phyloP scores from a whole-genome alignment of 805 yeast species.

The Grigorovia transvaalensis region DNA sequence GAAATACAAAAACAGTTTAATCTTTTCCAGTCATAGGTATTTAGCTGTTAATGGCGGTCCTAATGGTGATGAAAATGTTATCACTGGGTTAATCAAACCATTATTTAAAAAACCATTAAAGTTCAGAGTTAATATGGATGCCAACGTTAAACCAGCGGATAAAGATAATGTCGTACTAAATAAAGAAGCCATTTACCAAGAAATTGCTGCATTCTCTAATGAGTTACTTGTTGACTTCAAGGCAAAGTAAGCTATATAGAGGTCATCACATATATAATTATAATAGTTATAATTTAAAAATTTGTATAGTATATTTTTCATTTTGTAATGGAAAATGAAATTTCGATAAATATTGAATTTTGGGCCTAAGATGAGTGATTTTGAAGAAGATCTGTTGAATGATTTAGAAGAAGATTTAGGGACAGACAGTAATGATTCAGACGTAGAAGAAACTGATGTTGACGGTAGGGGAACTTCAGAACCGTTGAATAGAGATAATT shows the following conservation, averaged over 20 bases:
- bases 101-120: slow-evolving; percentile 45
- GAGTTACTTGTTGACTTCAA: slow-evolving; percentile 43
- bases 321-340: not conserved
- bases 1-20: slow-evolving; percentile 55
- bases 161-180: slow-evolving; percentile 49
- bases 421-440: slow-evolving; percentile 12
- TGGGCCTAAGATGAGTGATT: slow-evolving; percentile 3
- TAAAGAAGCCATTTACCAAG: slow-evolving; percentile 61
- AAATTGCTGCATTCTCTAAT: slow-evolving; percentile 60
- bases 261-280: not conserved
- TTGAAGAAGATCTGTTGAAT: slow-evolving; percentile 15
- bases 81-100: slow-evolving; percentile 79
- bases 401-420: slow-evolving; percentile 29
- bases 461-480: not conserved
- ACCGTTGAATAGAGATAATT: not conserved
- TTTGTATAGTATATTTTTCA: not conserved
- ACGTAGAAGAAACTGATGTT: slow-evolving; percentile 3
- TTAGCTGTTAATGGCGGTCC: slow-evolving; percentile 43
- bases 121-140: slow-evolving; percentile 72
- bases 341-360: not conserved
- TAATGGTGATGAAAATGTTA: slow-evolving; percentile 46
- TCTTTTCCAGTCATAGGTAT: slow-evolving; percentile 56
- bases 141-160: slow-evolving; percentile 54
- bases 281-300: not conserved
- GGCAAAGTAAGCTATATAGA: slow-evolving; percentile 9